Percentiles rank a stretch among this genome's conserved stretches.
phyloP scores from a whole-genome alignment of 1,284 basidiomycete species.

The Puccinia polysora region DNA sequence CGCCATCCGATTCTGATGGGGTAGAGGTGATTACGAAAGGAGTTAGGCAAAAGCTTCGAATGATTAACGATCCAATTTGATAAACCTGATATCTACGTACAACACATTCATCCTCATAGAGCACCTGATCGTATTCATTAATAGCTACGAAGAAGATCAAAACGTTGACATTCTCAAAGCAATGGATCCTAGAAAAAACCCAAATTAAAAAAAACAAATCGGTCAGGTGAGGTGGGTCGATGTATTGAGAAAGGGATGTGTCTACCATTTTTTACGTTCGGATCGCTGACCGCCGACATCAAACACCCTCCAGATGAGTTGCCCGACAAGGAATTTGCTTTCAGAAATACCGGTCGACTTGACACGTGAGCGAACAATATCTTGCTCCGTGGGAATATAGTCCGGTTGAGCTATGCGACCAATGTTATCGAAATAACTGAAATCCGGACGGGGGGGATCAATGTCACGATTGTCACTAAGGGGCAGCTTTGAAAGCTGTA shows the following conservation, averaged over 20 bases:
- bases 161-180: conserved; percentile 39
- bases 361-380: conserved; percentile 73
- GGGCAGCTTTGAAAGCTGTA: not conserved
- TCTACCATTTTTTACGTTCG: conserved; percentile 65
- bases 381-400: conserved; percentile 60
- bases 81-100: conserved; percentile 2
- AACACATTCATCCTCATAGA: conserved; percentile 34
- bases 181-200: conserved; percentile 27
- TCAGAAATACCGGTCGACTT: conserved; percentile 93
- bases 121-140: conserved; percentile 38
- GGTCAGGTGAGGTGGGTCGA: not conserved
- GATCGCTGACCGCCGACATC: conserved; percentile 87
- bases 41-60: not conserved
- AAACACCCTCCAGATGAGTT: conserved; percentile 61
- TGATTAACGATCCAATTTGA: not conserved
- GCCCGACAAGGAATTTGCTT: conserved; percentile 66
- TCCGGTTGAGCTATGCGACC: conserved; percentile 69
- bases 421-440: conserved; percentile 67
- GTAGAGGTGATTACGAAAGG: not conserved
- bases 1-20: conserved; percentile 36
- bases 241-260: not conserved
- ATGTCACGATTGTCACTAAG: not conserved
- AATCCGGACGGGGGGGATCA: conserved; percentile 48
- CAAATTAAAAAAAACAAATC: not conserved
- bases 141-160: conserved; percentile 38